phyloP scores from a whole-genome alignment of 2,329 filamentous ascomycete genomes.

The Metarhizium anisopliae region DNA sequence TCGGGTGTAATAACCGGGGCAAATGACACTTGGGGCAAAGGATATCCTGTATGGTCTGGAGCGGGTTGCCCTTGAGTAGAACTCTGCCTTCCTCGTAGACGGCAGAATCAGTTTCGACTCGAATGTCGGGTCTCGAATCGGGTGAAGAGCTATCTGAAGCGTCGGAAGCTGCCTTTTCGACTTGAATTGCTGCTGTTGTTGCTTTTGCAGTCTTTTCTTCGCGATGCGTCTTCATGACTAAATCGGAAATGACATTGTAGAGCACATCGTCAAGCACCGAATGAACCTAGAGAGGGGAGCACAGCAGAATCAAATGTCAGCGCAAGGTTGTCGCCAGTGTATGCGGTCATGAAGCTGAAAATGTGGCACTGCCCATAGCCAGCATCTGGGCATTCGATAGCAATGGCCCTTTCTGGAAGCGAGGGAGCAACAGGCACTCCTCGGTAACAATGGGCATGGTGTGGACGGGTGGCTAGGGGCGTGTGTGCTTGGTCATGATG shows the following conservation, averaged over 20 bases:
- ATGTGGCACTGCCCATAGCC: background rate
- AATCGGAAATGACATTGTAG: conserved; percentile 68
- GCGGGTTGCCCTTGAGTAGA: conserved; percentile 60
- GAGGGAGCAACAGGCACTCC: background rate
- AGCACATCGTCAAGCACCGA: conserved; percentile 65
- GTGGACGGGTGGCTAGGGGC: background rate
- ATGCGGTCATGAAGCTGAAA: conserved; percentile 2
- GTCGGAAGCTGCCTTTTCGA: conserved; percentile 53
- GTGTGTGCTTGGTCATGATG: background rate
- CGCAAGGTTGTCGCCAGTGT: conserved; percentile 1
- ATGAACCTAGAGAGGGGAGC: conserved; percentile 39
- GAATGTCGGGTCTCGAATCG: conserved; percentile 46
- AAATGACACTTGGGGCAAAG: conserved; percentile 67
- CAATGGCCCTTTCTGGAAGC: background rate
- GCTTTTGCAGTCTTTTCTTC: conserved; percentile 70
- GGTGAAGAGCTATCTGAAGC: conserved; percentile 42
- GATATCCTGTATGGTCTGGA: conserved; percentile 62
- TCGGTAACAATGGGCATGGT: background rate
- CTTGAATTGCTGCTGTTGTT: conserved; percentile 52
- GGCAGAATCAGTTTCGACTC: conserved; percentile 57
- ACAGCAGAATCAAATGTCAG: background rate
- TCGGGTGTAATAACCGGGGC: conserved; percentile 63
- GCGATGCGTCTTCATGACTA: conserved; percentile 65
- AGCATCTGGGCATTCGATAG: background rate
- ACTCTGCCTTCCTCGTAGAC: conserved; percentile 62